Evolutionary conservation across 1,284 basidiomycete genomes (phyloP), one percentile per base, ranked within the genome.

Genomic region (Coniferiporia sulphurascens): DNA sequence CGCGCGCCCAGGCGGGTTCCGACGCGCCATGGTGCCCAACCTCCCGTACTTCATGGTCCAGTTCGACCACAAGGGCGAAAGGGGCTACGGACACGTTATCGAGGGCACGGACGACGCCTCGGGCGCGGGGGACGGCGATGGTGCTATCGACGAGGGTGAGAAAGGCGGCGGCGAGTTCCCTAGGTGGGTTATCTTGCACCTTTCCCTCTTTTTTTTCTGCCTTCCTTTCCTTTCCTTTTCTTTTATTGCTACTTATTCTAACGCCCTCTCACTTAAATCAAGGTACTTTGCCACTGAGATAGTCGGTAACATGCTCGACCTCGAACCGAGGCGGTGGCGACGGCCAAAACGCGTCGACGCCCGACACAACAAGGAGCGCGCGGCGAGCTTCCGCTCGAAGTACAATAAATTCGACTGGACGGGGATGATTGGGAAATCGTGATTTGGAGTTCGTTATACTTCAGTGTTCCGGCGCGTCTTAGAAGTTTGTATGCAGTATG

Each of bases 41-140:
- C 74, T 99, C 48, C 97, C 97, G 0, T 99, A 99, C 75, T 99
- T 99, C 70, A 95, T 95, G 89, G 91, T 99, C 1, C 91, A 94
- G 68, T 99, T 95, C 74, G 97, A 99, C 74, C 84, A 99, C 75
- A 95, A 94, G 68, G 95, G 96, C 34, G 93, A 96, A 73, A 94
- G 92, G 70, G 95, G 95, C 1, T 99, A 95, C 70, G 97, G 97
- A 0, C 97, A 99, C 72, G 90, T 98, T 59, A 96, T 98, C 62
- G 95, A 98, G 71, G 95, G 95, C 1, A 82, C 84, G 1, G 86
- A 83, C 22, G 86, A 91, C 54, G 83, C 79, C 1, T 74, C 77
- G 0, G 82, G 79, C 12, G 80, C 82, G 17, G 86, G 84, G 45
- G 87, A 87, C 45, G 84, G 86, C 52, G 86, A 80, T 32, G 81